Evolutionary conservation across 306 rosid species (phyloP).

Genomic region (Prunus mume): DNA sequence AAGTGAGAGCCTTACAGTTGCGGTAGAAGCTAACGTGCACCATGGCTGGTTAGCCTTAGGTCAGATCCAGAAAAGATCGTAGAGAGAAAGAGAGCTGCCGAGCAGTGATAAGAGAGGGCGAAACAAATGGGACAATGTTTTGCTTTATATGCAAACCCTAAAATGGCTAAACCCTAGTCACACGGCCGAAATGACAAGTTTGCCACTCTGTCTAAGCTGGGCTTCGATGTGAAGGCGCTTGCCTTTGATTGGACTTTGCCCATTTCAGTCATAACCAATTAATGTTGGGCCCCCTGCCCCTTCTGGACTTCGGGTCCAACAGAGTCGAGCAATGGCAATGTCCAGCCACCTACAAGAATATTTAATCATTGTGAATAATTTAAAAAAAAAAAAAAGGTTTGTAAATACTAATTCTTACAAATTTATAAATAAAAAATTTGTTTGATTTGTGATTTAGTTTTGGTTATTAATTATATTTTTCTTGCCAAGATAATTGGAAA

Average conservation of each 20-base stretch:
- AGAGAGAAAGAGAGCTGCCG: neutral
- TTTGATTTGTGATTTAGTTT: no score
- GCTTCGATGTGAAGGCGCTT: neutral
- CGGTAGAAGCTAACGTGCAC: conserved; percentile 36
- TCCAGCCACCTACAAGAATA: neutral
- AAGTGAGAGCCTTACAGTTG: conserved; percentile 20
- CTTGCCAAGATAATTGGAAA: no score
- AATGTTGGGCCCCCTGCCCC: neutral
- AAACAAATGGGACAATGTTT: neutral
- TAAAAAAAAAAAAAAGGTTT: no score
- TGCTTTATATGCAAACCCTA: conserved; percentile 22
- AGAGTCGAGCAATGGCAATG: neutral
- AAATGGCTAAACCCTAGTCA: conserved; percentile 10
- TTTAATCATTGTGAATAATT: no score
- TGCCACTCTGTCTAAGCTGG: neutral
- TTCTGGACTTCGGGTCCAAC: neutral
- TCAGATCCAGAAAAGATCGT: neutral
- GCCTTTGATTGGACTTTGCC: neutral
- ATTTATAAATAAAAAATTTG: no score
- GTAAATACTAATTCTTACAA: no score
- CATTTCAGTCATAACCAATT: neutral
- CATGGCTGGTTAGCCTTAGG: conserved; percentile 19
- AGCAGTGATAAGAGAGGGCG: neutral
- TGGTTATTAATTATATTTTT: no score
- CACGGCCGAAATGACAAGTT: neutral